Conservation (phyloP, 2,329 filamentous ascomycete genomes). For the Zasmidium angulare region DNA sequence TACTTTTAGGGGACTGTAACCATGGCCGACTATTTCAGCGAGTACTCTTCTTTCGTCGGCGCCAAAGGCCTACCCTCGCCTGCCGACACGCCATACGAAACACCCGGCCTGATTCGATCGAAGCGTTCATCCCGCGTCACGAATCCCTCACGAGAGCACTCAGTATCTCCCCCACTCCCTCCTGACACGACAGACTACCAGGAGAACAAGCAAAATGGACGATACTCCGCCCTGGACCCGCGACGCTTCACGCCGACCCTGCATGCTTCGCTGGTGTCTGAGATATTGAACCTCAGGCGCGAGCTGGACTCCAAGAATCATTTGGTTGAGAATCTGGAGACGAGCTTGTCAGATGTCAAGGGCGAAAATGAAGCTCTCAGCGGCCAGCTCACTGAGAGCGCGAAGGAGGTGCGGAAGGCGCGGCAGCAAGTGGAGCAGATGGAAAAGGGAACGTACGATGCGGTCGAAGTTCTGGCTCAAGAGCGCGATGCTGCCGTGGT, state of each 20-base stretch:
- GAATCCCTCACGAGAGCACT: conserved; percentile 63
- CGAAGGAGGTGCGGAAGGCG: conserved; percentile 75
- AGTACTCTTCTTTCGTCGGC: conserved; percentile 46
- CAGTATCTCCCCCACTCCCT: conserved; percentile 59
- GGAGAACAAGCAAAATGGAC: conserved; percentile 51
- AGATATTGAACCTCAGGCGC: conserved; percentile 81
- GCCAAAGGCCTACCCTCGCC: conserved; percentile 67
- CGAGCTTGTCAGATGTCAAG: conserved; percentile 66
- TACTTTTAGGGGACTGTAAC: conserved; percentile 1
- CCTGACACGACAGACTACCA: conserved; percentile 41
- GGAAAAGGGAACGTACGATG: conserved; percentile 84
- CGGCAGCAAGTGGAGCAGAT: conserved; percentile 84
- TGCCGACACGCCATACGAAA: conserved; percentile 69
- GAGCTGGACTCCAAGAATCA: conserved; percentile 89
- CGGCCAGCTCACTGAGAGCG: conserved; percentile 59
- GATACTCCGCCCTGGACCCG: conserved; percentile 72
- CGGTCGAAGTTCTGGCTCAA: conserved; percentile 75
- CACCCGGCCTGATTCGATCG: conserved; percentile 54
- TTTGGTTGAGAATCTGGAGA: conserved; percentile 82
- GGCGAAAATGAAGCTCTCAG: conserved; percentile 73
- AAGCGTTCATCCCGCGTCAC: conserved; percentile 60
- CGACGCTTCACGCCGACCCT: conserved; percentile 91
- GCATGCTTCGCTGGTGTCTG: conserved; percentile 90
- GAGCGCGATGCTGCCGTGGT: conserved; percentile 85
- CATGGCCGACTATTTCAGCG: conserved; percentile 48